Base-by-base conservation (phyloP, 2,329 filamentous ascomycete species). In the Lecanicillium sp. region DNA sequence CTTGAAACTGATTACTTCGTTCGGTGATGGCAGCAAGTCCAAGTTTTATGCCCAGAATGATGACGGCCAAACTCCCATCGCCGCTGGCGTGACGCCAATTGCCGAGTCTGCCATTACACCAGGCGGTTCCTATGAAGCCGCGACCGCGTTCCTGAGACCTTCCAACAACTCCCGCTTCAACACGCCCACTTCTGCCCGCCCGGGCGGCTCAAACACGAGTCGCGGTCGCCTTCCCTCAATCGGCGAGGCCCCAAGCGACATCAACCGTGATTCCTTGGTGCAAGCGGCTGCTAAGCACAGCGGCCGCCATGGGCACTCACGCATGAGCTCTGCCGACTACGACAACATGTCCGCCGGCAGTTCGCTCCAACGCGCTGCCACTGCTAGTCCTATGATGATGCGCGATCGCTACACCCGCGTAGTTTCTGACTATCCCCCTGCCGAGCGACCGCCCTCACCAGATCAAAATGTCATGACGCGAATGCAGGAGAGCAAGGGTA, bases 1-100 rank as follows among this genome's bases (percentile, higher is more conserved):
- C 0, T 72, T 97, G 51, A 95, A 94, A 64, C 78, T 97, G 2
- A 94, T 97, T 58, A 97, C 93, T 0, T 84, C 86, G 0, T 97
- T 98, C 59, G 86, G 82, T 7, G 79, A 83, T 40, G 72, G 73
- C 38, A 69, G 68, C 4, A 83, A 84, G 52, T 79, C 83, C 45
- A 82, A 80, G 65, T 82, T 87, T 67, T 80, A 83, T 56, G 69
- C 72, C 0, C 63, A 70, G 32, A 68, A 65, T 5, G 79, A 83
- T 42, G 77, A 74, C 29, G 78, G 78, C 8, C 72, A 72, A 55
- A 95, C 90, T 0, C 90, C 90, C 0, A 85, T 90, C 55, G 86
- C 86, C 9, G 83, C 83, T 1, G 88, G 86, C n/a, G 78, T 87
- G 1, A 97, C 91, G 0, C 91, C 91, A 0, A 96, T 96, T 58